These are phyloP conservation scores for Termitomyces sp. DNA, from an alignment of 768 basidiomycete species.

Conservation along the genomic window DNA sequence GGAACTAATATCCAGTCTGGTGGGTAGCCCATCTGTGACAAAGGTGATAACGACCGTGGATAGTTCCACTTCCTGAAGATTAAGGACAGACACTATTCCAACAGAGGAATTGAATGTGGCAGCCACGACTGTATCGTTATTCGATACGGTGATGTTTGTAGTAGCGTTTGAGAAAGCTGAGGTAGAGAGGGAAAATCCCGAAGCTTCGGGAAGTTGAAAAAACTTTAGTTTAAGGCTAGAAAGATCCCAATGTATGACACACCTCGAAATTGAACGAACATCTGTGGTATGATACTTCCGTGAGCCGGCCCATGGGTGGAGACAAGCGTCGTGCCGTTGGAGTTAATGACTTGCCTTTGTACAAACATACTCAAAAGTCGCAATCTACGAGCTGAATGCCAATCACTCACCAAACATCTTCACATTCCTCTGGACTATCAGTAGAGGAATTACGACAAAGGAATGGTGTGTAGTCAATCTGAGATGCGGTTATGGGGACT, in stretches of 20 bases:
- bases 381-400: not conserved
- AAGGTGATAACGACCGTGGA: conserved; percentile 42
- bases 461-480: conserved; percentile 47
- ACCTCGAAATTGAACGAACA: conserved; percentile 58
- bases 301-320: conserved; percentile 42
- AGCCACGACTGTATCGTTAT: conserved; percentile 28
- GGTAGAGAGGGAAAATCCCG: conserved; percentile 38
- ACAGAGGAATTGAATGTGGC: conserved; percentile 38
- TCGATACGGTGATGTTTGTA: conserved; percentile 47
- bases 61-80: conserved; percentile 34
- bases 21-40: conserved; percentile 19
- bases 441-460: conserved; percentile 31
- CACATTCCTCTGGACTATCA: conserved; percentile 26
- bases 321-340: conserved; percentile 21
- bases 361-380: not conserved
- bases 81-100: conserved; percentile 31
- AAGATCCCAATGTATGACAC: conserved; percentile 4
- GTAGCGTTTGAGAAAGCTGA: conserved; percentile 45
- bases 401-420: conserved; percentile 40
- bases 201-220: conserved; percentile 26
- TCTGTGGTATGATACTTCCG: conserved; percentile 46
- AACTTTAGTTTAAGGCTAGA: not conserved
- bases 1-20: conserved; percentile 34
- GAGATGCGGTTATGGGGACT: conserved; percentile 30
- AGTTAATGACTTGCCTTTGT: conserved; percentile 13